phyloP scores from a whole-genome alignment of 2,329 filamentous ascomycete species.

The Trematosphaeria pertusa region DNA sequence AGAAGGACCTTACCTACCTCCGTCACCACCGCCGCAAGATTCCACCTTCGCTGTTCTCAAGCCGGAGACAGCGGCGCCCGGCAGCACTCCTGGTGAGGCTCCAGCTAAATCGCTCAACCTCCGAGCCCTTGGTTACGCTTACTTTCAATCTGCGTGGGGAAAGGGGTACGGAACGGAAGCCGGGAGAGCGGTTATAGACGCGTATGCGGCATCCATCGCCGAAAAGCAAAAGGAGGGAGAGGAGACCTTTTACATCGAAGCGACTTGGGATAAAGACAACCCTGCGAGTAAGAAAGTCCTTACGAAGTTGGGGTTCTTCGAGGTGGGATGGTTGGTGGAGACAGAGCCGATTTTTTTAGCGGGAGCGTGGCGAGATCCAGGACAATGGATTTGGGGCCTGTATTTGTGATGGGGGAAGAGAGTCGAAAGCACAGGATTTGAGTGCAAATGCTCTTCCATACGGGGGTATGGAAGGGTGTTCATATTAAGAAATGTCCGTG shows the following conservation, averaged over 20 bases:
- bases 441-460: no score
- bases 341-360: conserved; percentile 29
- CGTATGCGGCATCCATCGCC: conserved; percentile 15
- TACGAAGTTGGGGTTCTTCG: conserved; percentile 32
- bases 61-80: no score
- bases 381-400: conserved; percentile 30
- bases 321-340: conserved; percentile 30
- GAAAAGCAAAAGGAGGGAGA: conserved; percentile 7
- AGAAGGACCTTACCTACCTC: conserved; percentile 11
- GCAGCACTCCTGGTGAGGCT: no score
- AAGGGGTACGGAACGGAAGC: conserved; percentile 41
- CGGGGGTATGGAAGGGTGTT: no score
- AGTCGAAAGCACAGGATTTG: no score
- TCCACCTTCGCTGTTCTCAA: no score
- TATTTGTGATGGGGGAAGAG: conserved; percentile 19
- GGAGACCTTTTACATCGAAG: conserved; percentile 32
- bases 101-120: conserved; percentile 21
- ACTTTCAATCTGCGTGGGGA: conserved; percentile 26
- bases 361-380: conserved; percentile 30
- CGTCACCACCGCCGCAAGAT: conserved; percentile 10
- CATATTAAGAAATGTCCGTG: no score
- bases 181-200: conserved; percentile 19
- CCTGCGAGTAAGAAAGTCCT: conserved; percentile 28
- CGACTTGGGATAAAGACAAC: conserved; percentile 29
- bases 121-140: conserved; percentile 30